phyloP scores from a whole-genome alignment of 2,329 filamentous ascomycete genomes.

The Fusarium fujikuroi region DNA sequence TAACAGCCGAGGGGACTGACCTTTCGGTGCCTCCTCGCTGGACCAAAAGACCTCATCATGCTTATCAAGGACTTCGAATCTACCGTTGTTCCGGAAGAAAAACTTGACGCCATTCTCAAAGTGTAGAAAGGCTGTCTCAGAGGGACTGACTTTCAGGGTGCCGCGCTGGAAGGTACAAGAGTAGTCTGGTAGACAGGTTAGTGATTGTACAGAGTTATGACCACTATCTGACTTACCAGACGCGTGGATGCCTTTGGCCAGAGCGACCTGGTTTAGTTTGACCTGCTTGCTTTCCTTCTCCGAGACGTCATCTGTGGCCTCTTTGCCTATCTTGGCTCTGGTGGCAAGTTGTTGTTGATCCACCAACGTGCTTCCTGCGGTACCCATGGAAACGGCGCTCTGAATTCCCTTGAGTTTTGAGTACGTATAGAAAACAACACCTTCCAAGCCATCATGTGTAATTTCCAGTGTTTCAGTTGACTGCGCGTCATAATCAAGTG shows the following conservation, averaged over 20 bases:
- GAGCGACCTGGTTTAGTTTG: not conserved
- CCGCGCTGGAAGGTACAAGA: not conserved
- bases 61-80: not conserved
- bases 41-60: not conserved
- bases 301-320: fast-evolving
- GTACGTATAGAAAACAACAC: not conserved
- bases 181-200: not conserved
- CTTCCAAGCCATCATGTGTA: not conserved
- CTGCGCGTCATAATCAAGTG: not conserved
- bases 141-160: not conserved
- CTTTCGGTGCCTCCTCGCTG: fast-evolving
- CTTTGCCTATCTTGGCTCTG: not conserved
- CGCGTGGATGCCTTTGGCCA: fast-evolving
- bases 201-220: too few species aligned
- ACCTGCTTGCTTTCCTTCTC: fast-evolving
- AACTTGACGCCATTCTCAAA: not conserved
- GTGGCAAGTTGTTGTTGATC: not conserved
- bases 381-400: not conserved
- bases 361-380: not conserved
- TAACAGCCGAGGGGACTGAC: not conserved
- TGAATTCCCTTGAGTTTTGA: not conserved
- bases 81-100: fast-evolving
- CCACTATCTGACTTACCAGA: not conserved
- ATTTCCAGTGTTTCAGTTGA: not conserved
- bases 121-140: fast-evolving